Evolutionary conservation across 805 yeast species (phyloP), one percentile per base, ranked within the genome.

Genomic region (Cephaloascus albidus): DNA sequence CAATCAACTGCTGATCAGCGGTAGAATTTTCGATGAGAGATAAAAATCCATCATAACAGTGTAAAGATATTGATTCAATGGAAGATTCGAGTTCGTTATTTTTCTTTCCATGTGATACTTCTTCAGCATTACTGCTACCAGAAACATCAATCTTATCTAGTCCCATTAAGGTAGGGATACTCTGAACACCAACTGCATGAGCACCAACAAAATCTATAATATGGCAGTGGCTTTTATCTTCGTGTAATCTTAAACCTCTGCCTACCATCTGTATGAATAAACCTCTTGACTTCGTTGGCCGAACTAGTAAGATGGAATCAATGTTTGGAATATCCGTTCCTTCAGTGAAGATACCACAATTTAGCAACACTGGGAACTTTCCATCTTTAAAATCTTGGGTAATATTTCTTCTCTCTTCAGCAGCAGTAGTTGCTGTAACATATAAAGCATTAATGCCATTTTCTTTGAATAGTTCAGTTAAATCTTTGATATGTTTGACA

Each of bases 241-340:
- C 61, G 49, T 77, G 78, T 12, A 75, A 47, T 30, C 97, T 61
- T 33, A 89, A 60, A 0, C 97, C 97, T 40, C 97, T 67, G 0
- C 97, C 97, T 16, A 89, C 71, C 96, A 89, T 89, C 53, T 89
- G 97, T 15, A 78, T 69, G 30, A 86, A 58, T 34, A 89, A 59
- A 0, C 83, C 76, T 26, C 77, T 61, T 1, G 96, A 88, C 42
- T 70, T 70, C 0, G 96, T 85, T 2, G 96, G 96, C 27, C 96
- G 62, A 3, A 85, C 84, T 26, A 89, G 57, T 20, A 89, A 65
- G 10, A 89, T 63, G 23, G 87, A 79, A 52, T 89, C 97, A 41
- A 88, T 82, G 44, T 79, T 79, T 3, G 97, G 97, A 16, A 90
- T 79, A 60, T 89, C 97, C 0, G 97, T 87, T 0, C 97, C 97